Conservation (phyloP, 768 basidiomycete species). For the Kwoniella shandongensis region DNA sequence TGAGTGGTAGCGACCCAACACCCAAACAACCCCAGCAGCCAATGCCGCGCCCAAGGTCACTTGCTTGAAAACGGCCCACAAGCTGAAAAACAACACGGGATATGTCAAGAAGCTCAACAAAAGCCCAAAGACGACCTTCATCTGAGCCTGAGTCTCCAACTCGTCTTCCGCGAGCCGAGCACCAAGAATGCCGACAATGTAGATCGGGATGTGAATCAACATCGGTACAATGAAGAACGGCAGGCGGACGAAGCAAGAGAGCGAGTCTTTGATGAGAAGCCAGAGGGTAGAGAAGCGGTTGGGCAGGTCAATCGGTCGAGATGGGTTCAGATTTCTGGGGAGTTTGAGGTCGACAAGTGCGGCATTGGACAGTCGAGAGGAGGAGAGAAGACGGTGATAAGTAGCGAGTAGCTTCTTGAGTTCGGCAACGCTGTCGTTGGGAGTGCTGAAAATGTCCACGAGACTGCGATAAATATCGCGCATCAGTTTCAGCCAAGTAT, state of each 20-base stretch:
- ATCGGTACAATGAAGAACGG: constrained; percentile 90
- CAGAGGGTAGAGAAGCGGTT: constrained; percentile 77
- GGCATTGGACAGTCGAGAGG: constrained; percentile 79
- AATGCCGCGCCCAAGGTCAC: constrained; percentile 71
- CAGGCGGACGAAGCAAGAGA: constrained; percentile 68
- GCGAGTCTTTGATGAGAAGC: constrained; percentile 73
- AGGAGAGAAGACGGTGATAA: constrained; percentile 83
- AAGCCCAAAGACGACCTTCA: constrained; percentile 83
- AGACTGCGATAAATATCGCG: constrained; percentile 58
- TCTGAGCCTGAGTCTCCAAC: constrained; percentile 94
- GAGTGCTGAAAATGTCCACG: constrained; percentile 79
- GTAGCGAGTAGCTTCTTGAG: constrained; percentile 72
- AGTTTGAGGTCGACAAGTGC: constrained; percentile 81
- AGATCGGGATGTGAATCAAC: constrained; percentile 63
- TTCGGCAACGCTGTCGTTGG: constrained; percentile 63
- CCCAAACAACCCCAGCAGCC: constrained; percentile 68
- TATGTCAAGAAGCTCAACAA: constrained; percentile 75
- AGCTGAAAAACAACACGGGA: constrained; percentile 74
- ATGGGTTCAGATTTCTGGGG: constrained; percentile 78
- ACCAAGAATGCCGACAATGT: constrained; percentile 74
- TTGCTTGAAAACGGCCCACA: constrained; percentile 82
- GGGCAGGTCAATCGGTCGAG: constrained; percentile 70
- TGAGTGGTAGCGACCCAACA: constrained; percentile 81
- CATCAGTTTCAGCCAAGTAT: constrained; percentile 1
- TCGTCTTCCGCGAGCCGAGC: constrained; percentile 75